A percentile compares a stretch with the other conserved stretches of the same genome.
These are phyloP conservation scores for Haplosporangium gracile DNA, from an alignment of 192 early-diverging fungal species.

Conservation along the genomic window DNA sequence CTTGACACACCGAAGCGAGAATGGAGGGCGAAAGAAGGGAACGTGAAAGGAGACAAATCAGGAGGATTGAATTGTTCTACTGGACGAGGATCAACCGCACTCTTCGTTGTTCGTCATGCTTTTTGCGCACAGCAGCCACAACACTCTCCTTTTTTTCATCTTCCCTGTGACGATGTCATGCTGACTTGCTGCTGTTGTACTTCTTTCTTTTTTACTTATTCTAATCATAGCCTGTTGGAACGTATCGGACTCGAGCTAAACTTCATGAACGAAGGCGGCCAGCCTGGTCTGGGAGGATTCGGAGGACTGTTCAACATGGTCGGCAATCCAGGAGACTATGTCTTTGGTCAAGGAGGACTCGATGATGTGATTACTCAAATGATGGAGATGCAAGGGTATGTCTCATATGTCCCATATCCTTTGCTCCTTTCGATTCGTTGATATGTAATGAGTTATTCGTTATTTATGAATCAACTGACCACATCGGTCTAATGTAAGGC, in stretches of 20 bases:
- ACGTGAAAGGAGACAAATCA: too few relatives aligned
- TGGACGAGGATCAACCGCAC: neutral
- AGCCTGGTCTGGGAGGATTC: conserved; percentile 9
- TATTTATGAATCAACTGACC: neutral
- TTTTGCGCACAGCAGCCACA: neutral
- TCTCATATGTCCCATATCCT: neutral
- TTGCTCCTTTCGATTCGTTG: neutral
- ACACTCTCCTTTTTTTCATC: neutral
- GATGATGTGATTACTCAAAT: conserved; percentile 93
- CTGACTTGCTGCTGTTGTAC: neutral
- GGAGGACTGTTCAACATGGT: conserved; percentile 43
- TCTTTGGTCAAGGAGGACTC: conserved; percentile 81
- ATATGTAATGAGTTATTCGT: neutral
- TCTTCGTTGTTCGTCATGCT: neutral
- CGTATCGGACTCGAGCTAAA: conserved; percentile 20
- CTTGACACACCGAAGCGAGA: neutral
- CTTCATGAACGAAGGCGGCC: neutral
- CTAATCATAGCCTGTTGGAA: conserved; percentile 17
- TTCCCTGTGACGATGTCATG: conserved; percentile 5
- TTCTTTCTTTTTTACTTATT: neutral
- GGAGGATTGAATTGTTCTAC: neutral
- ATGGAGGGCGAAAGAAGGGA: neutral
- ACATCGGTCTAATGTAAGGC: neutral
- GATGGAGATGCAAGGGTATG: conserved; percentile 79
- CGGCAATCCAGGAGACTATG: conserved; percentile 85